phyloP scores from a whole-genome alignment of 1,139 yeast genomes.

The Saccharomyces pastorianus region DNA sequence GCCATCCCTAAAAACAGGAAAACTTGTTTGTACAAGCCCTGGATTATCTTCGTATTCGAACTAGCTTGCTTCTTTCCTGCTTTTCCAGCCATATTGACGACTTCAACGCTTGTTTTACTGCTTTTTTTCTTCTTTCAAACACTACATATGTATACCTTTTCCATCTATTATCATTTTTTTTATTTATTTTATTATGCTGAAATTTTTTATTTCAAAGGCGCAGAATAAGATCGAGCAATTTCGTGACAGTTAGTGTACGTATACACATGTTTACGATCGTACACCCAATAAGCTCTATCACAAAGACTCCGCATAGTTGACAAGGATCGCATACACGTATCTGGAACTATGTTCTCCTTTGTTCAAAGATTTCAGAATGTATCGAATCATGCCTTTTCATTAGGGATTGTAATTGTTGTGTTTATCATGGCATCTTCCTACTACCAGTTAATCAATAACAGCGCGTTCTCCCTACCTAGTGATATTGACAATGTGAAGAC shows the following conservation, averaged over 20 bases:
- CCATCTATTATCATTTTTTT: background rate
- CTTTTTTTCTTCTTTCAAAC: background rate
- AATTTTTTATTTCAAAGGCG: background rate
- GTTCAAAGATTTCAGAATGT: conserved; percentile 45
- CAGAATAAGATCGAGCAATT: background rate
- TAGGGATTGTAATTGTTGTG: conserved; percentile 40
- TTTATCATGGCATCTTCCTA: conserved; percentile 43
- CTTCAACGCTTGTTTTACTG: background rate
- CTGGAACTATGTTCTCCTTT: conserved; percentile 36
- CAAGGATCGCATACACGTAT: background rate
- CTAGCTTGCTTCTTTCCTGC: conserved; percentile 16
- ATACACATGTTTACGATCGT: background rate
- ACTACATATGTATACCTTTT: background rate
- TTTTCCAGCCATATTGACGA: conserved; percentile 14
- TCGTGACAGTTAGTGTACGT: background rate
- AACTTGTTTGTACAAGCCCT: conserved; percentile 7
- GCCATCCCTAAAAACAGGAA: conserved; percentile 15
- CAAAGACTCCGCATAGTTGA: background rate
- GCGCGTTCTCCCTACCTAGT: conserved; percentile 42
- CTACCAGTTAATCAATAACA: conserved; percentile 40
- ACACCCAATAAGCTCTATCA: background rate
- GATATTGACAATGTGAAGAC: conserved; percentile 36
- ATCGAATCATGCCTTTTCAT: conserved; percentile 49
- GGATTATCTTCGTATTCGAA: conserved; percentile 6
- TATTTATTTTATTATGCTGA: background rate